Conservation (phyloP, 495 filamentous ascomycete genomes). For the Parathielavia appendiculata region DNA sequence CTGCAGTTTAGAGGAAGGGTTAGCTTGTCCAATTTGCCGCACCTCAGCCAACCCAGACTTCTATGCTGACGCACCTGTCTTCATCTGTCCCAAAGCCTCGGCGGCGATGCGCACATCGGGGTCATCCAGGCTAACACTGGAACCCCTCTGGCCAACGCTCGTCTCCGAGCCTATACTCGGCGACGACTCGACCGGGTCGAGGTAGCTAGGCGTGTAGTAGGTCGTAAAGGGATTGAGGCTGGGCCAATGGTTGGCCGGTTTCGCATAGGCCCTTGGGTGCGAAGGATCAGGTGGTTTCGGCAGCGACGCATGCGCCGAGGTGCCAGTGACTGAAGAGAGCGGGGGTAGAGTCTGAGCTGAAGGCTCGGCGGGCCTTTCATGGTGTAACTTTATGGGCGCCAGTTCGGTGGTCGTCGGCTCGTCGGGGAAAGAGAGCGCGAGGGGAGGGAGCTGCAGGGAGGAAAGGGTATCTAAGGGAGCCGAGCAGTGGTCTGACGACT, state of each 20-base stretch:
- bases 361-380: constrained; percentile 15
- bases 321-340: constrained; percentile 39
- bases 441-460: constrained; percentile 13
- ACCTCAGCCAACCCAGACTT: background rate
- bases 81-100: constrained; percentile 77
- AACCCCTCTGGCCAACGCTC: constrained; percentile 38
- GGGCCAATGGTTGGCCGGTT: constrained; percentile 43
- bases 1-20: constrained; percentile 26
- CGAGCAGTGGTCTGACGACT: background rate
- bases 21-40: constrained; percentile 8
- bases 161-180: constrained; percentile 32
- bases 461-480: background rate
- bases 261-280: constrained; percentile 12
- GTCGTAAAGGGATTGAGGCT: constrained; percentile 51
- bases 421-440: constrained; percentile 30
- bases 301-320: constrained; percentile 24
- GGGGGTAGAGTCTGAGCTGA: constrained; percentile 34
- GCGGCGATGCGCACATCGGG: constrained; percentile 74
- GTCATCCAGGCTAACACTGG: constrained; percentile 72
- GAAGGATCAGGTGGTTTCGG: constrained; percentile 26
- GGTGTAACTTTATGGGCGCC: constrained; percentile 37
- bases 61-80: constrained; percentile 58
- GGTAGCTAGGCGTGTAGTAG: constrained; percentile 46
- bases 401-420: constrained; percentile 38
- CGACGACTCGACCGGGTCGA: constrained; percentile 32